Percentiles rank a stretch among this genome's conserved stretches.
Conservation (phyloP, 2,329 filamentous ascomycete genomes). For the Monascus ruber region DNA sequence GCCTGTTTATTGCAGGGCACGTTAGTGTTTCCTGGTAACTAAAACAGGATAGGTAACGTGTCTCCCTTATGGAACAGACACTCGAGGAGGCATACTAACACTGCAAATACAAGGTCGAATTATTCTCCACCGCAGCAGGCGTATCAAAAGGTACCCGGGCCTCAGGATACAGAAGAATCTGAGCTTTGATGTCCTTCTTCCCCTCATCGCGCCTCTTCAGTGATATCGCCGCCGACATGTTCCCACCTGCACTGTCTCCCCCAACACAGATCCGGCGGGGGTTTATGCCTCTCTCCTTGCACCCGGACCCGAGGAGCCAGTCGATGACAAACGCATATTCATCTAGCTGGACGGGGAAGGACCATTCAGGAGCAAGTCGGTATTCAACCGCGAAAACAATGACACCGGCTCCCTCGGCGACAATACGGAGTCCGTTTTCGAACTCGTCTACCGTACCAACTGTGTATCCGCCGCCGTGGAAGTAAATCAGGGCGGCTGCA, state of each 20-base stretch:
- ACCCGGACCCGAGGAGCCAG: conserved; percentile 14
- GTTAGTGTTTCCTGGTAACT: too few relatives aligned
- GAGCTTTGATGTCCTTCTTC: conserved; percentile 13
- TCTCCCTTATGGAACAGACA: not conserved
- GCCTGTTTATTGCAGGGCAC: conserved; percentile 1
- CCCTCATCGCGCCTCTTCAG: conserved; percentile 16
- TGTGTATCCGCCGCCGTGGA: conserved; percentile 30
- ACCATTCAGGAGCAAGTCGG: conserved; percentile 21
- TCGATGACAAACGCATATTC: conserved; percentile 22
- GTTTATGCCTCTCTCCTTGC: conserved; percentile 15
- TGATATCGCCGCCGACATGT: conserved; percentile 23
- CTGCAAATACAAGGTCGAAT: conserved; percentile 22
- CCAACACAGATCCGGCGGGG: conserved; percentile 17
- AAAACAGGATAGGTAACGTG: too few relatives aligned
- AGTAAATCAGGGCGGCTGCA: conserved; percentile 22
- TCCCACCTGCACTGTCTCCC: conserved; percentile 25
- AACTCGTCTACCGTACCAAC: conserved; percentile 29
- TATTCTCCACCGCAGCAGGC: conserved; percentile 21
- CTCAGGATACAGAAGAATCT: conserved; percentile 26
- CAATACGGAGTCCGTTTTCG: conserved; percentile 23
- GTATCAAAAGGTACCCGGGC: conserved; percentile 22
- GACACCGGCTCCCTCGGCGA: conserved; percentile 16
- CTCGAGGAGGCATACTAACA: conserved; percentile 6
- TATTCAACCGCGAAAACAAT: conserved; percentile 25
- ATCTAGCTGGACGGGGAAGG: conserved; percentile 22